Percentiles rank a stretch among this genome's conserved stretches.
Conservation (phyloP, 2,329 filamentous ascomycete genomes). For the Exophiala sp. region DNA sequence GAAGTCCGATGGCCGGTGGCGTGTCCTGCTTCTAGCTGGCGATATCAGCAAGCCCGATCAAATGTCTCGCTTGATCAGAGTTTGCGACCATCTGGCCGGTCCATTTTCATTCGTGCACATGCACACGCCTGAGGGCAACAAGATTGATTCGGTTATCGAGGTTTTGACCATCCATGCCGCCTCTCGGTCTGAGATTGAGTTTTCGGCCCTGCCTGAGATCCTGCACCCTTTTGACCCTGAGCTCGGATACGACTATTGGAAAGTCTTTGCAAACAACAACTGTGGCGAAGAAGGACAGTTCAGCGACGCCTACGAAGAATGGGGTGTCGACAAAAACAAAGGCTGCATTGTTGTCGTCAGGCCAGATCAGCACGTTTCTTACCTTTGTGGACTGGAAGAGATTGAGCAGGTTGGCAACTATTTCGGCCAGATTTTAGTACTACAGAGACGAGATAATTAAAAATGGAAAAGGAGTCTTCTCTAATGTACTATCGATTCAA, state of each 20-base stretch:
- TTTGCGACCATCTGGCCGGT: constrained; percentile 42
- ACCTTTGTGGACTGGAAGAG: constrained; percentile 19
- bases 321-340: constrained; percentile 51
- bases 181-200: constrained; percentile 44
- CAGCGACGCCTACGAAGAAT: constrained; percentile 46
- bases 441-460: constrained; percentile 1
- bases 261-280: constrained; percentile 51
- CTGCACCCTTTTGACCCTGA: constrained; percentile 45
- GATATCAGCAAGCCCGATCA: constrained; percentile 40
- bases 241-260: constrained; percentile 52
- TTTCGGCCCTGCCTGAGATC: constrained; percentile 49
- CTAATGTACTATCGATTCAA: too few relatives aligned
- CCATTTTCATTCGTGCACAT: constrained; percentile 37
- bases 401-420: constrained; percentile 18
- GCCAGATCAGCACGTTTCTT: constrained; percentile 62
- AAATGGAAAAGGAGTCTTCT: too few relatives aligned
- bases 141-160: constrained; percentile 50
- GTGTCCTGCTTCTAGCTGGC: constrained; percentile 45
- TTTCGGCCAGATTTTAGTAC: constrained; percentile 20
- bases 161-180: constrained; percentile 56
- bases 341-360: constrained; percentile 56
- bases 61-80: constrained; percentile 40
- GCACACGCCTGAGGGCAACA: constrained; percentile 36
- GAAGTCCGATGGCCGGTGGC: constrained; percentile 49
- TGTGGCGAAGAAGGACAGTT: constrained; percentile 48